Conservation (phyloP, 2,329 filamentous ascomycete genomes). For the Colletotrichum shisoi region DNA sequence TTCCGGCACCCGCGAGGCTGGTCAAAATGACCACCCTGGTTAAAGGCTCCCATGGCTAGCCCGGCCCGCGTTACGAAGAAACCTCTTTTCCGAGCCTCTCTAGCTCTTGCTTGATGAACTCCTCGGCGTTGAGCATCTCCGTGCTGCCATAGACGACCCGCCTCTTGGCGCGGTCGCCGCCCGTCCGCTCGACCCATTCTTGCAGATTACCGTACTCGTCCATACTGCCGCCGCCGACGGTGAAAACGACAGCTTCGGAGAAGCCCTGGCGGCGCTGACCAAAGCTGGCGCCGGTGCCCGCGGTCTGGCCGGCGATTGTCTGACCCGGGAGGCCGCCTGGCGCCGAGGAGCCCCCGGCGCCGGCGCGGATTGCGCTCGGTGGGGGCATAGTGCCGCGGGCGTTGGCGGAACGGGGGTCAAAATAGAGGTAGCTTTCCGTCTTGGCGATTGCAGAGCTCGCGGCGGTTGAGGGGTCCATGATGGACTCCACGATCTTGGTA, state of each 20-base stretch:
- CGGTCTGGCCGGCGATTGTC: constrained; percentile 54
- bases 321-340: constrained; percentile 59
- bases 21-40: neutral
- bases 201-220: constrained; percentile 98
- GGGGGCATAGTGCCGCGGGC: constrained; percentile 91
- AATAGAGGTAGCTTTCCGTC: constrained; percentile 96
- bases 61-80: constrained; percentile 42
- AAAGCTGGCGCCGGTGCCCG: constrained; percentile 82
- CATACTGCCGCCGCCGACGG: constrained; percentile 95
- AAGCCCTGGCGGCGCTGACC: constrained; percentile 90
- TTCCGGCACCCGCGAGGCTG: neutral
- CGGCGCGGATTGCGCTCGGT: constrained; percentile 67
- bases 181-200: constrained; percentile 88
- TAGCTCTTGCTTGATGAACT: constrained; percentile 71
- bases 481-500: constrained; percentile 96
- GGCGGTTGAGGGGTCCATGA: constrained; percentile 94
- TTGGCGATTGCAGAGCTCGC: constrained; percentile 92
- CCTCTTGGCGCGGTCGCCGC: constrained; percentile 71
- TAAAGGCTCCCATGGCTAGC: neutral
- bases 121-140: constrained; percentile 74
- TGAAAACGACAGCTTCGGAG: constrained; percentile 91
- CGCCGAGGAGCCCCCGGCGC: constrained; percentile 49
- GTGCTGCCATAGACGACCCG: constrained; percentile 95
- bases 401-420: constrained; percentile 92
- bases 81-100: constrained; percentile 69